Conservation (phyloP, 2,329 filamentous ascomycete species). For the Claviceps africana region DNA sequence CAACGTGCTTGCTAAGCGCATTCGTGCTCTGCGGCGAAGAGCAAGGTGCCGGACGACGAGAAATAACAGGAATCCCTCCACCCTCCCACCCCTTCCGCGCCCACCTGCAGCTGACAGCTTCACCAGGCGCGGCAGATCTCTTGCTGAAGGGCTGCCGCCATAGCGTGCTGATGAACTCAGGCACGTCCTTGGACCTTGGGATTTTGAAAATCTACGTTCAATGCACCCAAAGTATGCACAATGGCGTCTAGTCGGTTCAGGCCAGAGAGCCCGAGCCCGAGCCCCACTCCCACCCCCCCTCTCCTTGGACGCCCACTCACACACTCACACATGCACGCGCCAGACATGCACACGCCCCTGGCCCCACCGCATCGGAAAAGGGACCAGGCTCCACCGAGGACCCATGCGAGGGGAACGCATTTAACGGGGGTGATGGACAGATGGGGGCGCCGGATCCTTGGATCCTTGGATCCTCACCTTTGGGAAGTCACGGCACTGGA, state of each 20-base stretch:
- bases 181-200: too few species aligned
- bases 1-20: too few species aligned
- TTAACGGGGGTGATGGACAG: not conserved
- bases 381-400: not conserved
- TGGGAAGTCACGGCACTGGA: not conserved
- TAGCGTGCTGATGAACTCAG: not conserved
- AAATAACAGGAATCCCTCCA: too few species aligned
- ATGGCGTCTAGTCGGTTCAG: too few species aligned
- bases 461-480: too few species aligned
- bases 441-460: not conserved
- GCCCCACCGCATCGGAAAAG: slow-evolving; percentile 5
- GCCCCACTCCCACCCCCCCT: not conserved
- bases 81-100: too few species aligned
- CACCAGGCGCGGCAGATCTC: not conserved
- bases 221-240: too few species aligned
- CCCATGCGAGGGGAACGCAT: slow-evolving; percentile 3
- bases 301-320: not conserved
- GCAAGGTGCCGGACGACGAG: too few species aligned
- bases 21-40: too few species aligned
- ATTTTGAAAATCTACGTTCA: too few species aligned
- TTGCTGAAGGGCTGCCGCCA: not conserved
- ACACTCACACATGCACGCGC: not conserved
- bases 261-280: not conserved
- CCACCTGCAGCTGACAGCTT: not conserved
- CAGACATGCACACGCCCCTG: slow-evolving; percentile 1